phyloP scores from a whole-genome alignment of 2,329 filamentous ascomycete species.

The Neopestalotiopsis rosae region DNA sequence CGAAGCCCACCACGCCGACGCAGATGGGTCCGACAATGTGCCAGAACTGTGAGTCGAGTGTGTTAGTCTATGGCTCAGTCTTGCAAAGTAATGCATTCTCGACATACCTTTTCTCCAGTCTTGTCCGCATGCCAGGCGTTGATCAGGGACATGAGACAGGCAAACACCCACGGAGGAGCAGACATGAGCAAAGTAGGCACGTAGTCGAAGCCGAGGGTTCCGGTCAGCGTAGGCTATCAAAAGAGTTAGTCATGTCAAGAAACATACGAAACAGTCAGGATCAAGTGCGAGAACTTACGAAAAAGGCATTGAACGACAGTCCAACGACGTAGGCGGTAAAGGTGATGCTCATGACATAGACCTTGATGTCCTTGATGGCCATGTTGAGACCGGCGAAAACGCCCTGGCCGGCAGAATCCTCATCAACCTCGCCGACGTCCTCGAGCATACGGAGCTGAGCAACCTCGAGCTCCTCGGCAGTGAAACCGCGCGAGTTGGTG shows the following conservation, averaged over 20 bases:
- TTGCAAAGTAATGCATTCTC: conserved; percentile 21
- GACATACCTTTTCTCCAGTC: conserved; percentile 54
- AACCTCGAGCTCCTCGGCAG: conserved; percentile 60
- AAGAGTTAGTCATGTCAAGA: conserved; percentile 2
- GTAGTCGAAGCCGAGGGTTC: conserved; percentile 57
- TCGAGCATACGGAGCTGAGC: conserved; percentile 62
- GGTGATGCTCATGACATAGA: conserved; percentile 68
- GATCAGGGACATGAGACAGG: conserved; percentile 60
- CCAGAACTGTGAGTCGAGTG: conserved; percentile 49
- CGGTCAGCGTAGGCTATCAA: conserved; percentile 53
- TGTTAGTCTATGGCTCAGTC: neutral
- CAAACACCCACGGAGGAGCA: conserved; percentile 63
- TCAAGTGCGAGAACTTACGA: conserved; percentile 40
- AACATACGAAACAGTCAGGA: neutral
- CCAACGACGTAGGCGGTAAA: conserved; percentile 67
- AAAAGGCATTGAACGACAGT: conserved; percentile 63
- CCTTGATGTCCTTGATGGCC: conserved; percentile 65
- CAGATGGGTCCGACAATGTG: conserved; percentile 60
- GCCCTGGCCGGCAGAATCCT: conserved; percentile 54
- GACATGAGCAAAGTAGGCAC: conserved; percentile 61
- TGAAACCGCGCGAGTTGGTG: conserved; percentile 62
- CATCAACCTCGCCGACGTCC: conserved; percentile 62
- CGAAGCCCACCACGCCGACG: conserved; percentile 60
- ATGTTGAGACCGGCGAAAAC: conserved; percentile 60
- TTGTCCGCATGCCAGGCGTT: conserved; percentile 62